Evolutionary conservation across 139 green algal species (phyloP).

Genomic region (Desmodesmus armatus): DNA sequence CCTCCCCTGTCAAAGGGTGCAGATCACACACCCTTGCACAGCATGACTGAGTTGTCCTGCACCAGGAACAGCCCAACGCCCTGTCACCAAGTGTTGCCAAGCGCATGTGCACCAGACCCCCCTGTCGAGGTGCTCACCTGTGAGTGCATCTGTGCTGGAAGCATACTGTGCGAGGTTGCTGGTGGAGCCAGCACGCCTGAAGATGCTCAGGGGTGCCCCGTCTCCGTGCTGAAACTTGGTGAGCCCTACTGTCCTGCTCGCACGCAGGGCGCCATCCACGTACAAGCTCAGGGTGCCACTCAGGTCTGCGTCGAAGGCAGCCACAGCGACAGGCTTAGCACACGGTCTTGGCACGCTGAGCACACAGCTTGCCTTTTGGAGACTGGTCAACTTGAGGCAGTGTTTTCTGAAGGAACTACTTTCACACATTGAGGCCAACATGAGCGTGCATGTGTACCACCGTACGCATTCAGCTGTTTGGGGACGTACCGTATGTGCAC

Average conservation of each 20-base stretch:
- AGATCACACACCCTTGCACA: too few relatives aligned
- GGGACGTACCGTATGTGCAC: conserved; percentile 3
- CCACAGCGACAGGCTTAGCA: too few relatives aligned
- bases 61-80: too few relatives aligned
- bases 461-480: too few relatives aligned
- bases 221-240: not conserved
- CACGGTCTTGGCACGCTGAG: too few relatives aligned
- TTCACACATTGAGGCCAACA: too few relatives aligned
- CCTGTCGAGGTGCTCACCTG: not conserved
- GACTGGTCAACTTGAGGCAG: not conserved
- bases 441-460: too few relatives aligned
- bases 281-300: not conserved
- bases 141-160: not conserved
- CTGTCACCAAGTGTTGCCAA: too few relatives aligned
- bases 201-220: not conserved
- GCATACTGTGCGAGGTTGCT: conserved; percentile 1
- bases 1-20: too few relatives aligned
- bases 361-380: not conserved
- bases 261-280: not conserved
- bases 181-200: not conserved
- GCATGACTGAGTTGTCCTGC: too few relatives aligned
- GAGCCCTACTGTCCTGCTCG: not conserved
- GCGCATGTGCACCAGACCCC: too few relatives aligned
- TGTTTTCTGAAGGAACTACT: not conserved
- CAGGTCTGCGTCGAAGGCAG: too few relatives aligned